phyloP scores from a whole-genome alignment of 2,329 filamentous ascomycete species.

The Piedraia hortae region DNA sequence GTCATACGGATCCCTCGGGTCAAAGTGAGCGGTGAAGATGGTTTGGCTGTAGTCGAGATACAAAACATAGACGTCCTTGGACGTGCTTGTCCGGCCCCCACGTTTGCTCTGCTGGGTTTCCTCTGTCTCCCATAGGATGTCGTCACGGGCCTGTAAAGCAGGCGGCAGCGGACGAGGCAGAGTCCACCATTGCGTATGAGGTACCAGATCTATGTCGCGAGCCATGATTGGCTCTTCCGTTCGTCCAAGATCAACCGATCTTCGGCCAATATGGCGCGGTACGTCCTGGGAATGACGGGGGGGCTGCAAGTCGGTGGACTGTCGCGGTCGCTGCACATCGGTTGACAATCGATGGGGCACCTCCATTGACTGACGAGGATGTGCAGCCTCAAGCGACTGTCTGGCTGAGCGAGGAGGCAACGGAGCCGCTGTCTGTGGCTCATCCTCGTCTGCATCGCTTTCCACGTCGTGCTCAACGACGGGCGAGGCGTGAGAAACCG shows the following conservation, averaged over 20 bases:
- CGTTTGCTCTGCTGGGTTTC: conserved; percentile 43
- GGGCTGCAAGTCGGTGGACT: conserved; percentile 14
- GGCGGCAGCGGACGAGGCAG: conserved; percentile 56
- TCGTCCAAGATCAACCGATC: conserved; percentile 49
- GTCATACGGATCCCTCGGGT: conserved; percentile 44
- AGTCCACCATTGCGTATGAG: conserved; percentile 62
- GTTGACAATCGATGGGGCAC: conserved; percentile 5
- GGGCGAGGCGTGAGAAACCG: conserved; percentile 11
- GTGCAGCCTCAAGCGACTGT: conserved; percentile 17
- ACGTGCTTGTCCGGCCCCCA: conserved; percentile 41
- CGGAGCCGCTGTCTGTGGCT: not conserved
- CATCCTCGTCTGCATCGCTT: conserved; percentile 13
- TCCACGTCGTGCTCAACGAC: conserved; percentile 9
- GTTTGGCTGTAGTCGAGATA: conserved; percentile 96
- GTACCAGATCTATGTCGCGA: conserved; percentile 54
- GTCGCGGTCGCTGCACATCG: conserved; percentile 14
- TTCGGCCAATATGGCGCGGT: conserved; percentile 24
- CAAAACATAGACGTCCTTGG: conserved; percentile 61
- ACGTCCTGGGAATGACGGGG: conserved; percentile 31
- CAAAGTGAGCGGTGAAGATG: conserved; percentile 53
- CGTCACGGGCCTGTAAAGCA: conserved; percentile 51
- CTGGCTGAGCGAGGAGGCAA: no score
- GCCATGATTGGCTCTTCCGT: conserved; percentile 58
- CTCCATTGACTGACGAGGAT: conserved; percentile 19
- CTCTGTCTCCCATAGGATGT: conserved; percentile 59